Conservation (phyloP, 2,329 filamentous ascomycete genomes). For the Bipolaris victoriae region DNA sequence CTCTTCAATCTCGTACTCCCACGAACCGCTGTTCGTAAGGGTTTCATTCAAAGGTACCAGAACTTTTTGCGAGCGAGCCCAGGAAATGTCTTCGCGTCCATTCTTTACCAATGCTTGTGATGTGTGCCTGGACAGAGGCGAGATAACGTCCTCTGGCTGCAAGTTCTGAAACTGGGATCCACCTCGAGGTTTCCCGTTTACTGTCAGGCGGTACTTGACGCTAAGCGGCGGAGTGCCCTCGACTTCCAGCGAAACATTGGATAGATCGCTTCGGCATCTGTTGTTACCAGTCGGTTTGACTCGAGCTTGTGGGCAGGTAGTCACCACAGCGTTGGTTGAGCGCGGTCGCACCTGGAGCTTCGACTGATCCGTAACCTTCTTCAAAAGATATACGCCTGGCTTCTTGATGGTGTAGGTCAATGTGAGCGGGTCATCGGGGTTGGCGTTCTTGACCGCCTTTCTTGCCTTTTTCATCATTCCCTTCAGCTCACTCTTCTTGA, state of each 20-base stretch:
- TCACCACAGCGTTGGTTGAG: conserved; percentile 79
- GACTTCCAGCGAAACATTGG: conserved; percentile 81
- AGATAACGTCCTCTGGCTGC: conserved; percentile 84
- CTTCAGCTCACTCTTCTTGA: conserved; percentile 76
- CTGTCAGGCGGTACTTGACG: conserved; percentile 86
- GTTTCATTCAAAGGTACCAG: conserved; percentile 89
- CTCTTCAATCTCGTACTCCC: conserved; percentile 90
- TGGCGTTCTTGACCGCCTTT: conserved; percentile 60
- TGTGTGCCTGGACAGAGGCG: conserved; percentile 71
- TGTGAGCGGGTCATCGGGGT: conserved; percentile 64
- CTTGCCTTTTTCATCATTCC: conserved; percentile 73
- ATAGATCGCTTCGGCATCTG: conserved; percentile 86
- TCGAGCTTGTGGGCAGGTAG: conserved; percentile 79
- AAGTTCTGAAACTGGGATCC: conserved; percentile 87
- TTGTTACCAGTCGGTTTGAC: conserved; percentile 70
- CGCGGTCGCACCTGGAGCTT: conserved; percentile 87
- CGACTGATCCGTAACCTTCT: conserved; percentile 87
- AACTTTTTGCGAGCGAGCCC: conserved; percentile 78
- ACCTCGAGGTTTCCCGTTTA: conserved; percentile 82
- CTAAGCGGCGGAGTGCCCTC: conserved; percentile 88
- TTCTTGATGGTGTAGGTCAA: conserved; percentile 81
- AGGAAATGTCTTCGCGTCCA: conserved; percentile 71
- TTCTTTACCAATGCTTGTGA: conserved; percentile 64
- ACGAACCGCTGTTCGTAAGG: conserved; percentile 76
- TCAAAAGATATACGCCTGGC: conserved; percentile 83